phyloP scores from a whole-genome alignment of 2,329 filamentous ascomycete genomes.

The Zymoseptoria brevis region DNA sequence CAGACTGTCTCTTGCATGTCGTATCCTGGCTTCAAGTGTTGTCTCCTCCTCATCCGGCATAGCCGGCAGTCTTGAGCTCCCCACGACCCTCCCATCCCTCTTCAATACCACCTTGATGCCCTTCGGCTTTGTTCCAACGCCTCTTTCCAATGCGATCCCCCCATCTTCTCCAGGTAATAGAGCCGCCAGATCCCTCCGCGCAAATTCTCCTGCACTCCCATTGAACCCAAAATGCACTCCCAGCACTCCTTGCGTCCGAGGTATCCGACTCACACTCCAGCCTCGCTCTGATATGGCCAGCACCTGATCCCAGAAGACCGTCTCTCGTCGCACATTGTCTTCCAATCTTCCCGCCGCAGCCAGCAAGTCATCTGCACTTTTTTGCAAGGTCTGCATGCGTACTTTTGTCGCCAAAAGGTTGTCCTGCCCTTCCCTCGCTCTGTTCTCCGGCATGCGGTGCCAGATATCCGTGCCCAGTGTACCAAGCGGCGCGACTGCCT shows the following conservation, averaged over 20 bases:
- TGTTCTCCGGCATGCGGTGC: conserved; percentile 52
- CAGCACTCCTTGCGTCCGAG: conserved; percentile 34
- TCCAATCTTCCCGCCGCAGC: conserved; percentile 65
- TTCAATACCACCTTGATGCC: conserved; percentile 62
- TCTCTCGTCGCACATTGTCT: conserved; percentile 70
- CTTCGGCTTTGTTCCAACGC: conserved; percentile 47
- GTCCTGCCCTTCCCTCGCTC: conserved; percentile 31
- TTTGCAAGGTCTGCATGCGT: conserved; percentile 68
- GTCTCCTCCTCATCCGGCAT: conserved; percentile 43
- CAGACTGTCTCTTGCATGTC: conserved; percentile 68
- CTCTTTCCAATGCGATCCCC: conserved; percentile 64
- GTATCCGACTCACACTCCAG: conserved; percentile 76
- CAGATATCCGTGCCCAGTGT: conserved; percentile 61
- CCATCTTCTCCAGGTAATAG: conserved; percentile 69
- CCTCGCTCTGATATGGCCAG: conserved; percentile 72
- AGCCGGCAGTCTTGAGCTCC: conserved; percentile 39
- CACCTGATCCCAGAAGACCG: conserved; percentile 82
- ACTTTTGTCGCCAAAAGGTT: conserved; percentile 56
- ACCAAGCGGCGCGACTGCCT: conserved; percentile 59
- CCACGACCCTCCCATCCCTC: conserved; percentile 50
- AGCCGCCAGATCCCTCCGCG: conserved; percentile 69
- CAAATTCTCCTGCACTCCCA: conserved; percentile 56
- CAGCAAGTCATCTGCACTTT: conserved; percentile 64
- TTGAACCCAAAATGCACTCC: conserved; percentile 85
- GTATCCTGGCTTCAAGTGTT: conserved; percentile 59